Conservation (phyloP, 805 yeast genomes). For the Candida palmyrensis region DNA sequence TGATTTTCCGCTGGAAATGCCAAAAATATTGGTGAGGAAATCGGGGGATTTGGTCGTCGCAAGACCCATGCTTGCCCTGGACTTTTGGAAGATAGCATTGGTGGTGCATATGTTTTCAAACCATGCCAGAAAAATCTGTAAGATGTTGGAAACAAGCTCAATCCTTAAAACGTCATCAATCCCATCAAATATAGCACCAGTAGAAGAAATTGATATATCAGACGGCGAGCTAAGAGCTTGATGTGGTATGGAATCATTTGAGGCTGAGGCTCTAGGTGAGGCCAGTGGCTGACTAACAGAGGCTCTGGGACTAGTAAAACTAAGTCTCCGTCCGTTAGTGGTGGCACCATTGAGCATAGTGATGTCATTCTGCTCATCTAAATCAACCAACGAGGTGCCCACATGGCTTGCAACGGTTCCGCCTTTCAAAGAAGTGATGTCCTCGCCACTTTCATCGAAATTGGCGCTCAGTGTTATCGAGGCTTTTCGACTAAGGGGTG, state of each 20-base stretch:
- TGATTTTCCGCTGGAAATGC: neutral
- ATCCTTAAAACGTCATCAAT: constrained; percentile 15
- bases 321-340: neutral
- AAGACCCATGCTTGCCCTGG: constrained; percentile 4
- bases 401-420: neutral
- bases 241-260: too few species aligned
- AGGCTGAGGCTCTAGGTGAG: too few species aligned
- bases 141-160: constrained; percentile 19
- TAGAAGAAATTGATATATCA: too few species aligned
- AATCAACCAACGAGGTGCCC: constrained; percentile 2
- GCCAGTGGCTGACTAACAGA: neutral
- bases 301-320: neutral
- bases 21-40: constrained; percentile 1
- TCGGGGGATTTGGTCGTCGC: constrained; percentile 3
- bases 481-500: constrained; percentile 1
- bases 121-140: constrained; percentile 17
- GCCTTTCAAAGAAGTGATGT: constrained; percentile 15
- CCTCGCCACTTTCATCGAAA: constrained; percentile 14
- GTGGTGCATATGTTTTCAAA: constrained; percentile 12
- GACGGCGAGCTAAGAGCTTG: too few species aligned
- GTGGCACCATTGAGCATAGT: constrained; percentile 12
- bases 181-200: neutral
- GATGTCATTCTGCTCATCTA: constrained; percentile 19
- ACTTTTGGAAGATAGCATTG: constrained; percentile 3
- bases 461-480: neutral